Conservation (phyloP, 306 rosid species). For the Rubus parviflorus region DNA sequence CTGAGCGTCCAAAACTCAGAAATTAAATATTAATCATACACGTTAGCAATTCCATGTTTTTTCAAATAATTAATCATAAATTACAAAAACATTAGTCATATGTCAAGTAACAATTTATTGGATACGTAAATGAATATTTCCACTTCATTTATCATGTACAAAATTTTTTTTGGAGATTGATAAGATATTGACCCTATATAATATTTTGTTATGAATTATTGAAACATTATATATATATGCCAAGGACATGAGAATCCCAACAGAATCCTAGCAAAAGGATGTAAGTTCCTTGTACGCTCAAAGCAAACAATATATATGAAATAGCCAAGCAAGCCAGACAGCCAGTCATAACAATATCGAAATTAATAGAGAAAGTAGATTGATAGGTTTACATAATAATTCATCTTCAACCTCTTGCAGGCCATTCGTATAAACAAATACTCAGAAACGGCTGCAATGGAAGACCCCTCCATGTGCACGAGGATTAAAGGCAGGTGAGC, state of each 20-base stretch:
- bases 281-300: constrained; percentile 35
- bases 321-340: neutral
- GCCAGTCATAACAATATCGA: neutral
- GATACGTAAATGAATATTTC: too few relatives aligned
- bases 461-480: constrained; percentile 82
- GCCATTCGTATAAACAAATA: constrained; percentile 42
- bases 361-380: constrained; percentile 31
- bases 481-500: constrained; percentile 50
- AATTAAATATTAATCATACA: too few relatives aligned
- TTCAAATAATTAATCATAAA: too few relatives aligned
- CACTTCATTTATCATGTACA: too few relatives aligned
- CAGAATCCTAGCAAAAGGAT: constrained; percentile 23
- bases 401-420: constrained; percentile 38
- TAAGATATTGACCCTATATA: neutral
- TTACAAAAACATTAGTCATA: too few relatives aligned
- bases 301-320: constrained; percentile 19
- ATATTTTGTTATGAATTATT: neutral
- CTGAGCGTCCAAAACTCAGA: too few relatives aligned
- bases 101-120: too few relatives aligned
- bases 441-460: constrained; percentile 38
- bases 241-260: constrained; percentile 29
- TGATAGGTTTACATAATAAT: constrained; percentile 33
- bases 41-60: too few relatives aligned
- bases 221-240: constrained; percentile 25
- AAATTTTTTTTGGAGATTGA: too few relatives aligned